Conservation (phyloP, 192 early-diverging fungal genomes). For the Allomyces arbusculus region DNA sequence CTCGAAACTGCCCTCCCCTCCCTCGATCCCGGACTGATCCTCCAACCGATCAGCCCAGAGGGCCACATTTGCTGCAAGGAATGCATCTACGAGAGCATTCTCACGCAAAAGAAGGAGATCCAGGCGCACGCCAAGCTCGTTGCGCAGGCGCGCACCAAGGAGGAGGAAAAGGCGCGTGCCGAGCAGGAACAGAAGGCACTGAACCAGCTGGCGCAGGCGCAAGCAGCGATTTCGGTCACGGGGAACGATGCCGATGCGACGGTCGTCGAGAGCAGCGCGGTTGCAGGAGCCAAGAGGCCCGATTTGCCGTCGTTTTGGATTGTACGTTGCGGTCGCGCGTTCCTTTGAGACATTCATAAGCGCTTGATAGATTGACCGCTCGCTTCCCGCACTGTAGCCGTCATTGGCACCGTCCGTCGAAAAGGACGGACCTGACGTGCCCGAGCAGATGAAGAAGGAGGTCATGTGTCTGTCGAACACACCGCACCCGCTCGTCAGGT, state of each 20-base stretch:
- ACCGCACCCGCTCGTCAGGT: not conserved
- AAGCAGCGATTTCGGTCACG: not conserved
- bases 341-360: too few species aligned
- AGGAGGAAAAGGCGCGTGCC: not conserved
- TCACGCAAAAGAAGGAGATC: conserved; percentile 66
- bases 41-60: conserved; percentile 7
- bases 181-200: not conserved
- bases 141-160: not conserved
- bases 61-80: conserved; percentile 82
- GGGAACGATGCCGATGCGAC: not conserved
- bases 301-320: not conserved
- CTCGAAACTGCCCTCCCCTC: conserved; percentile 8
- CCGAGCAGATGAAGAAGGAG: not conserved
- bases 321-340: not conserved
- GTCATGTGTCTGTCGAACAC: not conserved
- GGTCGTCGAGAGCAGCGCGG: not conserved
- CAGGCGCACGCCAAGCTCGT: not conserved
- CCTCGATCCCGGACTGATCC: conserved; percentile 10
- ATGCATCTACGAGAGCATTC: conserved; percentile 63
- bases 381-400: too few species aligned
- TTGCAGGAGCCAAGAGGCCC: not conserved
- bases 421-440: too few species aligned
- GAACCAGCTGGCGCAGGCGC: not conserved
- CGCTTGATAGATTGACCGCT: too few species aligned
- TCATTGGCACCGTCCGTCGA: not conserved